Evolutionary conservation across 495 filamentous ascomycete genomes (phyloP).

Genomic region (Annulohypoxylon moriforme): DNA sequence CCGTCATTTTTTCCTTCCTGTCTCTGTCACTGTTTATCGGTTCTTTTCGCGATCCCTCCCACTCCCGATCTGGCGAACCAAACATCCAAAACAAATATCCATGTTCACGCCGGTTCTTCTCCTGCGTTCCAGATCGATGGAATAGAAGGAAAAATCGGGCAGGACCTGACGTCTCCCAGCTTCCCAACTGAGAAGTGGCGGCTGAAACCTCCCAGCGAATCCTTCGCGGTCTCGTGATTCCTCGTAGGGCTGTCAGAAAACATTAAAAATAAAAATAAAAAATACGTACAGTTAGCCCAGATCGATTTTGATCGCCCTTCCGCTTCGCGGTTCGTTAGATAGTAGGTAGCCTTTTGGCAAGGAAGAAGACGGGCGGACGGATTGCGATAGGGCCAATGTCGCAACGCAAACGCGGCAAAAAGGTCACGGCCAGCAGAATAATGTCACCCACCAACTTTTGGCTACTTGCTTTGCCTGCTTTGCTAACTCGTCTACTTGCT

Average conservation of each 20-base stretch:
- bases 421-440: not conserved
- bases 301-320: conserved; percentile 39
- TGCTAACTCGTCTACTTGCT: not conserved
- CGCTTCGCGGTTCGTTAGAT: conserved; percentile 19
- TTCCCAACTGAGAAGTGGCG: conserved; percentile 25
- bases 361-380: conserved; percentile 18
- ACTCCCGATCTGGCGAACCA: conserved; percentile 29
- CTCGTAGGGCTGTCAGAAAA: conserved; percentile 40
- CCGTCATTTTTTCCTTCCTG: conserved; percentile 12
- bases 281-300: conserved; percentile 25
- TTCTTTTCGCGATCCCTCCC: not conserved
- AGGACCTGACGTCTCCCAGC: conserved; percentile 8
- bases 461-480: too few species aligned
- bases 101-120: conserved; percentile 8
- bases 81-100: too few species aligned
- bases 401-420: not conserved
- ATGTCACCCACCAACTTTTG: conserved; percentile 38
- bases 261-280: too few species aligned
- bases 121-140: conserved; percentile 34
- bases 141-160: conserved; percentile 26
- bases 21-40: too few species aligned
- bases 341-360: conserved; percentile 3
- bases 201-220: conserved; percentile 33
- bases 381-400: not conserved
- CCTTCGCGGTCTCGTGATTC: conserved; percentile 27